phyloP scores from a whole-genome alignment of 352 stramenopile species.

The Discostella stelligera region DNA sequence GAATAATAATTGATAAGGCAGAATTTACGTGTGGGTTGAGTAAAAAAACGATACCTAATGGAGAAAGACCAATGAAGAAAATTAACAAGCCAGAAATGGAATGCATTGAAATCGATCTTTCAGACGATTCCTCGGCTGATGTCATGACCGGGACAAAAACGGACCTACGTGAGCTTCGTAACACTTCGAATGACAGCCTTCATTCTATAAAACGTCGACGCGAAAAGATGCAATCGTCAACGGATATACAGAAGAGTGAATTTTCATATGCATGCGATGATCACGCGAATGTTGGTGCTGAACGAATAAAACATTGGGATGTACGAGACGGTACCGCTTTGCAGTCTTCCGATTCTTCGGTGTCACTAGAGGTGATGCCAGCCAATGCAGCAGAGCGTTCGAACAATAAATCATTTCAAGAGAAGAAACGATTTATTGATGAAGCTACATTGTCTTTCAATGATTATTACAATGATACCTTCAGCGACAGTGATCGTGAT shows the following conservation, averaged over 20 bases:
- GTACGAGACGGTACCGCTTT: background rate
- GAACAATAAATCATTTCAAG: background rate
- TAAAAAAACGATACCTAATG: background rate
- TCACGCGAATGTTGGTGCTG: background rate
- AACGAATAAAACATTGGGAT: background rate
- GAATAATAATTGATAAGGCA: background rate
- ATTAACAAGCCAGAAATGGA: background rate
- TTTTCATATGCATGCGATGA: background rate
- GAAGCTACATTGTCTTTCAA: constrained; percentile 1
- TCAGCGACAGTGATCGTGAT: background rate
- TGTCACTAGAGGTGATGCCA: constrained; percentile 8
- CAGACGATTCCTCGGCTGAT: constrained; percentile 9
- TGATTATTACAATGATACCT: background rate
- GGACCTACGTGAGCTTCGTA: background rate
- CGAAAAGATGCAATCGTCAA: background rate
- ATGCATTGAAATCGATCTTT: constrained; percentile 36
- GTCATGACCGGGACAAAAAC: background rate
- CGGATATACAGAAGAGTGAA: background rate
- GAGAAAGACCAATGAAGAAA: background rate
- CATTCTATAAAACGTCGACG: constrained; percentile 4
- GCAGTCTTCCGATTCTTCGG: constrained; percentile 4
- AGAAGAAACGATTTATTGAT: background rate
- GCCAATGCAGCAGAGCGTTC: background rate
- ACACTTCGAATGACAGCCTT: constrained; percentile 1
- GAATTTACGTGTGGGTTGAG: background rate